Conservation (phyloP, 208 protist species). For the Balamuthia mandrillaris region DNA sequence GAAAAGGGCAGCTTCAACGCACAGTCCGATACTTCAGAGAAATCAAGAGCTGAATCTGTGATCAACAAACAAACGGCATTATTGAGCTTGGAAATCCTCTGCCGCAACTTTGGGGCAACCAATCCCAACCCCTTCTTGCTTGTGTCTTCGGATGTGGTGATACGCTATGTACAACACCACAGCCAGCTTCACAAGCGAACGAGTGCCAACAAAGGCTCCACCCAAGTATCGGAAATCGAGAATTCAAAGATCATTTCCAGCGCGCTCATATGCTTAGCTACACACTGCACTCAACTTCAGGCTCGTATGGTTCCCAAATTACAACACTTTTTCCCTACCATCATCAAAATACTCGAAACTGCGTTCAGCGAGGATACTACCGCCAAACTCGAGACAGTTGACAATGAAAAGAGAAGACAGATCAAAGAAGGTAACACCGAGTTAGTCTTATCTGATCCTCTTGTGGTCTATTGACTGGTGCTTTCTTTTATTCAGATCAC, state of each 20-base stretch:
- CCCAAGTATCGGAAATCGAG: too few relatives aligned
- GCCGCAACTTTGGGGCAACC: background rate
- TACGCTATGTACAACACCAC: background rate
- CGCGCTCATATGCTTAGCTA: background rate
- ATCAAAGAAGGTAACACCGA: too few relatives aligned
- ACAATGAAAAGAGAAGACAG: too few relatives aligned
- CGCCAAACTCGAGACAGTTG: too few relatives aligned
- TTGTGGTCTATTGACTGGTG: too few relatives aligned
- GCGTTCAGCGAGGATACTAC: too few relatives aligned
- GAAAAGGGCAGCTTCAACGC: background rate
- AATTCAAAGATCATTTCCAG: background rate
- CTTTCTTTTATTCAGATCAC: too few relatives aligned
- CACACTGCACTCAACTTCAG: background rate
- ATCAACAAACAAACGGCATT: constrained; percentile 24
- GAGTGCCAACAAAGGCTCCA: too few relatives aligned
- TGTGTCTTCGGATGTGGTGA: background rate
- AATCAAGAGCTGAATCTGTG: background rate
- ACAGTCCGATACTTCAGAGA: background rate
- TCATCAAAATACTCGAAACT: background rate
- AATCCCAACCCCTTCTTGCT: background rate
- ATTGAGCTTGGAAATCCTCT: constrained; percentile 1
- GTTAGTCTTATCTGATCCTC: too few relatives aligned
- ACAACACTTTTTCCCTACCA: background rate
- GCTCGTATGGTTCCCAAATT: constrained; percentile 5
- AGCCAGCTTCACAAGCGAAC: too few relatives aligned